Evolutionary conservation across 73 alveolate species (phyloP).

Genomic region (Symbiodinium pilosum): DNA sequence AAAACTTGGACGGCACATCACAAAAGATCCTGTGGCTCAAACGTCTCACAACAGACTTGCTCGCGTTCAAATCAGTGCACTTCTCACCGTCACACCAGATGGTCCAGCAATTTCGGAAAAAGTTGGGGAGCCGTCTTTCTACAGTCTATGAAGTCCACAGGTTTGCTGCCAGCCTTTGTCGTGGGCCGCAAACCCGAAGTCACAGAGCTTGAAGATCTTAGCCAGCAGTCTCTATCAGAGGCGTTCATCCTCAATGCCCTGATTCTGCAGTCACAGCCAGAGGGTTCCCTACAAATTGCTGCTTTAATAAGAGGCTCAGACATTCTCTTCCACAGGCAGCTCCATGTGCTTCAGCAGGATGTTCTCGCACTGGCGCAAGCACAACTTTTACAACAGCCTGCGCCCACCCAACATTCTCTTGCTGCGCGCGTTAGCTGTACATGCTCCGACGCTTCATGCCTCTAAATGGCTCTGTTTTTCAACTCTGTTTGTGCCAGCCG

Average conservation of each 20-base stretch:
- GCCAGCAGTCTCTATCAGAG: not conserved
- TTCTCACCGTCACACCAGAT: no score
- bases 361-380: slow-evolving; percentile 93
- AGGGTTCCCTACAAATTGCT: not conserved
- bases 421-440: no score
- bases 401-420: no score
- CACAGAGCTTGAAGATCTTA: slow-evolving; percentile 81
- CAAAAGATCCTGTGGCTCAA: no score
- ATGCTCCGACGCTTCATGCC: no score
- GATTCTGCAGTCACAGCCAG: not conserved
- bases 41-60: no score
- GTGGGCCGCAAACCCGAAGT: slow-evolving; percentile 92
- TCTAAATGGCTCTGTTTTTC: no score
- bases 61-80: no score
- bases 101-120: no score
- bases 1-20: no score
- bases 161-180: slow-evolving; percentile 54
- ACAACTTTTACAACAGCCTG: not conserved
- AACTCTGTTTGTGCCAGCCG: not conserved
- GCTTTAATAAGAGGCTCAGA: not conserved
- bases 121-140: no score
- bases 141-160: no score
- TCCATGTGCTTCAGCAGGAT: slow-evolving; percentile 79
- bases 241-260: not conserved
- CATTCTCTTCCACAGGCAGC: slow-evolving; percentile 80